Evolutionary conservation across 2,329 filamentous ascomycete species (phyloP), one percentile per base, ranked within the genome.

Genomic region (Calonectria crousiana): DNA sequence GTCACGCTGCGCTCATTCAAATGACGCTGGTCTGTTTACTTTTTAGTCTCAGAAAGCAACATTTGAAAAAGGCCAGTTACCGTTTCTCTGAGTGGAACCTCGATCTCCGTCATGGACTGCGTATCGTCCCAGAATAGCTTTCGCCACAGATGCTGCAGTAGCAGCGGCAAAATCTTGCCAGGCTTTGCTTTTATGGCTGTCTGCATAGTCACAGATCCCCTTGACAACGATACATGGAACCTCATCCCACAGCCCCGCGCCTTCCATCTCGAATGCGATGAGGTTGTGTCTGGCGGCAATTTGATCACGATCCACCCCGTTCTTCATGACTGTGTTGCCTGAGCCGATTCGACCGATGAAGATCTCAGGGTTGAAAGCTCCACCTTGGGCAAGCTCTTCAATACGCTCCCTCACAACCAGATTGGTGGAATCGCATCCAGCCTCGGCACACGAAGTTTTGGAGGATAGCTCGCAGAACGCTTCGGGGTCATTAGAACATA

Each of bases 321-420:
- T 83, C 60, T 85, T 86, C 72, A 88, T 84, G 1, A 88, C 84
- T 2, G 78, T 80, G 74, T 69, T 47, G 18, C 66, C 66, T 6
- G 66, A 69, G 0, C 38, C 34, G 26, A 44, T 34, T 32, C 34
- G 67, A 0, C 86, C 86, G 36, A 87, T 78, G 67, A 86, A 84
- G 0, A 87, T 70, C 14, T 47, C 47, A 4, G 77, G 78, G 14
- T 3, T 18, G 16, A 18, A 41, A 6, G 4, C 38, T 6, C 38
- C 16, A 64, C 32, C 44, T 58, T n/a, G 38, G 16, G 18, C 38
- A 41, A 18, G 38, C 3, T 41, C 36, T 13, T 38, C 36, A 16
- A 16, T 16, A 38, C 36, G 38, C 14, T 41, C 16, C 18, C 38
- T 41, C 16, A 18, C 16, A 41, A 41, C 14, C 14, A 41, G 16